Percentiles rank a stretch among this genome's conserved stretches.
phyloP scores from a whole-genome alignment of 106 monocot species.

The Chionographis japonica region DNA sequence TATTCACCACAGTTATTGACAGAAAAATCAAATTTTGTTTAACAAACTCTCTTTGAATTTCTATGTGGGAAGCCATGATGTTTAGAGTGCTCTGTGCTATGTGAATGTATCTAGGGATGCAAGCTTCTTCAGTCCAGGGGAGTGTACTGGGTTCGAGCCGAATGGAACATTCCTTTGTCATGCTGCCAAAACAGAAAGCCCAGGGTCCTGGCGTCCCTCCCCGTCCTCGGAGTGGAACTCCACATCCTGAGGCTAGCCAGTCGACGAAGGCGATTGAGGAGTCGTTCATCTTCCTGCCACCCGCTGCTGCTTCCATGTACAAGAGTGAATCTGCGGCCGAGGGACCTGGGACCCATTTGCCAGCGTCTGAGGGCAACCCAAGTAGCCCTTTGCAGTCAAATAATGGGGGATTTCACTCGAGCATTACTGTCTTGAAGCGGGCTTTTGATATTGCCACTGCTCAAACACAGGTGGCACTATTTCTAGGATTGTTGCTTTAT shows the following conservation, averaged over 20 bases:
- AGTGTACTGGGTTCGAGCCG: slow-evolving; percentile 58
- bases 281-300: slow-evolving; percentile 78
- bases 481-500: not conserved
- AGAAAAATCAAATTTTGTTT: no score
- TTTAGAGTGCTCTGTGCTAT: not conserved
- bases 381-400: slow-evolving; percentile 32
- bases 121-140: slow-evolving; percentile 63
- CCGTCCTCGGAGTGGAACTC: slow-evolving; percentile 35
- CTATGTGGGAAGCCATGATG: no score
- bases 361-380: slow-evolving; percentile 19
- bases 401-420: slow-evolving; percentile 64
- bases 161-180: slow-evolving; percentile 86
- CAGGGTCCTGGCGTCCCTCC: slow-evolving; percentile 57
- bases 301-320: slow-evolving; percentile 87
- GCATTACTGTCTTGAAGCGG: slow-evolving; percentile 58
- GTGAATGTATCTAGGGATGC: slow-evolving; percentile 43
- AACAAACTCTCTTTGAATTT: no score
- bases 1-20: no score
- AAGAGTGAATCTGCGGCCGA: slow-evolving; percentile 43
- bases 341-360: slow-evolving; percentile 27
- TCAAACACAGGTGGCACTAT: slow-evolving; percentile 68
- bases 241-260: slow-evolving; percentile 19
- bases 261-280: slow-evolving; percentile 64
- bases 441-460: slow-evolving; percentile 90
- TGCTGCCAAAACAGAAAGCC: slow-evolving; percentile 63